Evolutionary conservation across 257 asterid species (phyloP), one percentile per base, ranked within the genome.

Genomic region (Nicotiana noctiflora): DNA sequence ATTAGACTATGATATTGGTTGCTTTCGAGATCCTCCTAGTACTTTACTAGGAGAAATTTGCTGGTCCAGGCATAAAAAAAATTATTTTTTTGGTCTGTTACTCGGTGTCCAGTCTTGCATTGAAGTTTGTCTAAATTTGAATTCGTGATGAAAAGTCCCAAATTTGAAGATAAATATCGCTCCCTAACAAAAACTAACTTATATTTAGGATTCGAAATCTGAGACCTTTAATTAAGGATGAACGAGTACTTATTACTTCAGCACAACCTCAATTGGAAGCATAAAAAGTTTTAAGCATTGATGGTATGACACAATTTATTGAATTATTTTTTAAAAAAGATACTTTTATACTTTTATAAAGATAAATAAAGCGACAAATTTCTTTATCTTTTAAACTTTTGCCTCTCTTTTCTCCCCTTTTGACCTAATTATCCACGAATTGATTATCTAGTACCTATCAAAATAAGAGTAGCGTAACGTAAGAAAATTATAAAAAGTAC

Each of bases 141-240:
- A 40, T 8, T 8, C 12, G 1, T 0, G 0, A 40, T 2, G 0
- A 8, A 40, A 40, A 8, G 0, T 40, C 1, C 1, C 1, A 40
- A 0, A 8, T 8, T 8, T 0, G 2, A 2, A 3, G 3, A 12
- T 40, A 40, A 40, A 40, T 8, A 8, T 2, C 3, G 11, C 12
- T 40, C 1, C 1, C 12, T 40, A 40, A 40, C 3, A 40, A 8
- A 40, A 40, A 0, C 0, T 25, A 40, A 40, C 12, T 40, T 2
- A 2, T 40, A 40, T 9, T 0, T 40, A 40, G 0, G 2, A 3
- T 0, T 8, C 49, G 11, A 40, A 8, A 40, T 0, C 2, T n/a
- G 1, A 40, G 8, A 40, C 0, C 3, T 8, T 40, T 1, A 3
- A 8, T 40, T 8, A 8, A 40, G 3, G 0, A 40, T 40, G 1